Evolutionary conservation across 768 basidiomycete species (phyloP).

Genomic region (Rhodotorula sphaerocarpa): DNA sequence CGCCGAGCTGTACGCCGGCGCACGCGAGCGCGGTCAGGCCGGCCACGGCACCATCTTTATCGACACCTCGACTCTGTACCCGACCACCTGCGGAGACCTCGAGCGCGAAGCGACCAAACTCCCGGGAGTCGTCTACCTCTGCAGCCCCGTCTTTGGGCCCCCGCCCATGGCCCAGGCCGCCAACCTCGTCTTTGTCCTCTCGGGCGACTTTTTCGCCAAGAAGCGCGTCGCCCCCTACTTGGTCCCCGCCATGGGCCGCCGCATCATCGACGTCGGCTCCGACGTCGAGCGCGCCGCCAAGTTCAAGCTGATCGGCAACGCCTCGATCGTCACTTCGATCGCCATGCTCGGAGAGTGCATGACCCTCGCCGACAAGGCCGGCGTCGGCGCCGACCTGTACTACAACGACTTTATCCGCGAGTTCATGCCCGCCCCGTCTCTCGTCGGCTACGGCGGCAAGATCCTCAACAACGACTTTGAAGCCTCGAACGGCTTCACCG

Average conservation of each 20-base stretch:
- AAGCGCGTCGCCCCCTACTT: slow-evolving; percentile 68
- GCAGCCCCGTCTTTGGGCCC: slow-evolving; percentile 64
- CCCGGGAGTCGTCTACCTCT: slow-evolving; percentile 58
- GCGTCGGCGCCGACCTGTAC: slow-evolving; percentile 60
- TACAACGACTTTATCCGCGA: slow-evolving; percentile 47
- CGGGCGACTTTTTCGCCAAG: slow-evolving; percentile 73
- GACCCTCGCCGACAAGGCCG: slow-evolving; percentile 75
- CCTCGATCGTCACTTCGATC: slow-evolving; percentile 41
- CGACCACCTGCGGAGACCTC: slow-evolving; percentile 52
- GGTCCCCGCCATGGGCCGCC: slow-evolving; percentile 68
- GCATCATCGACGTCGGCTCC: slow-evolving; percentile 64
- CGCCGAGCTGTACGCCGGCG: slow-evolving; percentile 51
- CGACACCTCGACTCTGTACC: slow-evolving; percentile 63
- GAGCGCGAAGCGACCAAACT: slow-evolving; percentile 57
- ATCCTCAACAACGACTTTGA: slow-evolving; percentile 70
- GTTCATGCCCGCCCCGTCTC: slow-evolving; percentile 43
- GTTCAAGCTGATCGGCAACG: slow-evolving; percentile 54
- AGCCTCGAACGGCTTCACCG: slow-evolving; percentile 62
- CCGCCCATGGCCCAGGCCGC: slow-evolving; percentile 41
- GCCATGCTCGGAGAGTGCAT: slow-evolving; percentile 75
- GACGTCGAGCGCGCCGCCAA: slow-evolving; percentile 77
- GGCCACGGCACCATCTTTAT: slow-evolving; percentile 59
- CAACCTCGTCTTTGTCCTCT: slow-evolving; percentile 64
- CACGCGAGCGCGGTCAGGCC: slow-evolving; percentile 28
- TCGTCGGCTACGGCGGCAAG: slow-evolving; percentile 51